These are phyloP conservation scores for Dentiscutata heterogama DNA, from an alignment of 371 early-diverging fungal species.

Conservation along the genomic window DNA sequence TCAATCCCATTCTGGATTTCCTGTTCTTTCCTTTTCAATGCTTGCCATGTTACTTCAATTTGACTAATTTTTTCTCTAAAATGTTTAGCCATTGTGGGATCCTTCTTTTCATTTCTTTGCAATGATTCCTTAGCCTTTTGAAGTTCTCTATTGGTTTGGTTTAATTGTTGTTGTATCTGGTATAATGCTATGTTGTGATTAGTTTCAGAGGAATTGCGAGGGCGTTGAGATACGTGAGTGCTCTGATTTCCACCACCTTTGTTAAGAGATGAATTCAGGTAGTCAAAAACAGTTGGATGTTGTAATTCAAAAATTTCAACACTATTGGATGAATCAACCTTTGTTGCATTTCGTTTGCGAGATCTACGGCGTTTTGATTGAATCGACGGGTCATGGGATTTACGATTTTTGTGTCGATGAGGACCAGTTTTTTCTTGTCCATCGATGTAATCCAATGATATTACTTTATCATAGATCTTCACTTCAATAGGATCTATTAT, in stretches of 20 bases:
- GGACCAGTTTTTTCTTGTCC: neutral
- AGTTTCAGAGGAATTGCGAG: neutral
- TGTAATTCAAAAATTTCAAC: neutral
- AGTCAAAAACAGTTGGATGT: slow-evolving; percentile 19
- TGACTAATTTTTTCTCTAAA: slow-evolving; percentile 27
- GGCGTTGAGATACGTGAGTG: neutral
- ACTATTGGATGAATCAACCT: neutral
- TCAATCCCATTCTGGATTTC: slow-evolving; percentile 15
- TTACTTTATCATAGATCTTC: neutral
- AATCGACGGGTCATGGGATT: neutral
- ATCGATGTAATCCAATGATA: slow-evolving; percentile 28
- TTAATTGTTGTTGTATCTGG: slow-evolving; percentile 15
- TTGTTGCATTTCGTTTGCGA: neutral
- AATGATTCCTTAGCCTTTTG: slow-evolving; percentile 23
- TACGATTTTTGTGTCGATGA: slow-evolving; percentile 1
- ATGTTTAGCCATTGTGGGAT: slow-evolving; percentile 33
- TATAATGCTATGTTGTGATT: slow-evolving; percentile 7
- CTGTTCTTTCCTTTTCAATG: slow-evolving; percentile 32
- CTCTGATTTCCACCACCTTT: slow-evolving; percentile 4
- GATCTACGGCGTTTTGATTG: neutral
- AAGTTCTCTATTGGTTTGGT: slow-evolving; percentile 3
- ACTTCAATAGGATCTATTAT: slow-evolving; percentile 37
- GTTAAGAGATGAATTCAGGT: slow-evolving; percentile 12
- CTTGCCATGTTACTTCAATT: slow-evolving; percentile 14
- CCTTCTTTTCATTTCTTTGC: slow-evolving; percentile 29